Evolutionary conservation across 2,329 filamentous ascomycete genomes (phyloP).

Genomic region (Verticillium zaregamsianum): DNA sequence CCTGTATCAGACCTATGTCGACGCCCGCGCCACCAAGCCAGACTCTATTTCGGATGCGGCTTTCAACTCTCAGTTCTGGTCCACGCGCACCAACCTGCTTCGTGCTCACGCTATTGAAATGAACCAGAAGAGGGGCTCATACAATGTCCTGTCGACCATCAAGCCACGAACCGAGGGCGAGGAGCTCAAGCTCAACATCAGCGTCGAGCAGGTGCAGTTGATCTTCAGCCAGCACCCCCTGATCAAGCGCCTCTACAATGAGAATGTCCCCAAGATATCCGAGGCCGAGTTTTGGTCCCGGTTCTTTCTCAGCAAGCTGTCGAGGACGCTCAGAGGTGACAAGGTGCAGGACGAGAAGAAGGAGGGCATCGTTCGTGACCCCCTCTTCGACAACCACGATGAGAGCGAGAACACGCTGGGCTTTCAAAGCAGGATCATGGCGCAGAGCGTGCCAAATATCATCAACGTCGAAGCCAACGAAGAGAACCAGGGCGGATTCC

Average conservation of each 20-base stretch:
- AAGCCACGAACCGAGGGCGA: constrained; percentile 75
- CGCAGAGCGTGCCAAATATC: constrained; percentile 74
- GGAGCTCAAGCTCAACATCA: constrained; percentile 76
- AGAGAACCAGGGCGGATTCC: constrained; percentile 83
- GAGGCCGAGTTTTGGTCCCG: constrained; percentile 87
- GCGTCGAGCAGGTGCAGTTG: constrained; percentile 85
- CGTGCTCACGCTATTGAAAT: constrained; percentile 88
- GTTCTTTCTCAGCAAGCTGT: constrained; percentile 87
- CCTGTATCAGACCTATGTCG: constrained; percentile 81
- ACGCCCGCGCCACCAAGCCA: constrained; percentile 77
- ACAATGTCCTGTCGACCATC: constrained; percentile 89
- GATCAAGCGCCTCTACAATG: constrained; percentile 85
- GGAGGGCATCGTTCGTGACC: constrained; percentile 47
- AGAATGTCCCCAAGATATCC: constrained; percentile 77
- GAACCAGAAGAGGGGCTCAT: constrained; percentile 80
- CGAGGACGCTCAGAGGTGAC: constrained; percentile 89
- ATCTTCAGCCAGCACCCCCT: constrained; percentile 93
- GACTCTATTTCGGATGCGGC: constrained; percentile 74
- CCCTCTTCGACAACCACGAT: constrained; percentile 82
- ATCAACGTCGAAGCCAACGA: constrained; percentile 94
- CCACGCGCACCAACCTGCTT: constrained; percentile 77
- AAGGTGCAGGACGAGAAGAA: constrained; percentile 74
- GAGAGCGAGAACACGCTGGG: constrained; percentile 61
- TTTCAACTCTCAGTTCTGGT: constrained; percentile 94
- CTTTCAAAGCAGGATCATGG: constrained; percentile 49